phyloP scores from a whole-genome alignment of 805 yeast genomes.

The Starmerella vaccinii region DNA sequence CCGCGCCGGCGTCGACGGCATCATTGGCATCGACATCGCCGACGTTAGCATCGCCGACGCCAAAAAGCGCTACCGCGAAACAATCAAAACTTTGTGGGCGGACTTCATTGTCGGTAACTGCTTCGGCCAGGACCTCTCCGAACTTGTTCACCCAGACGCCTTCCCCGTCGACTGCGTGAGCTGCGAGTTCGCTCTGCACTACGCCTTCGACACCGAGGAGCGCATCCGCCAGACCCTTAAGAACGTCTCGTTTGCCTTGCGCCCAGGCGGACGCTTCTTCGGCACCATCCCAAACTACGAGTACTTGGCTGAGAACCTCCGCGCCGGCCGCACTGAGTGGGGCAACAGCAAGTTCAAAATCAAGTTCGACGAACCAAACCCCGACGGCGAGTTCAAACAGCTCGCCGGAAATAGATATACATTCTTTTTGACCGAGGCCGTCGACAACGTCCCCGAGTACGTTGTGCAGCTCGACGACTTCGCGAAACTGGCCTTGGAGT shows the following conservation, averaged over 20 bases:
- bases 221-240: constrained; percentile 62
- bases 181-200: constrained; percentile 87
- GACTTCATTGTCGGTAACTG: constrained; percentile 90
- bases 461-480: constrained; percentile 90
- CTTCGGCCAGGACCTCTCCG: constrained; percentile 59
- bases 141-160: constrained; percentile 58
- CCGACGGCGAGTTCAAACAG: constrained; percentile 16
- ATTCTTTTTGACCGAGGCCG: constrained; percentile 81
- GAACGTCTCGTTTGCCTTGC: constrained; percentile 66
- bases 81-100: constrained; percentile 50
- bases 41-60: constrained; percentile 84
- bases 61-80: constrained; percentile 54
- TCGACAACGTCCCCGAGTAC: constrained; percentile 91
- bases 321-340: constrained; percentile 51
- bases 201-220: constrained; percentile 80
- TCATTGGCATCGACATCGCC: constrained; percentile 85
- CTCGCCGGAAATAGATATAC: constrained; percentile 76
- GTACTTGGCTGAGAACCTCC: constrained; percentile 48
- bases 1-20: constrained; percentile 58
- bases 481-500: constrained; percentile 73
- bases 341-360: constrained; percentile 81
- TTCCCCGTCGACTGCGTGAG: constrained; percentile 84
- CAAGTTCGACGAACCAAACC: constrained; percentile 56
- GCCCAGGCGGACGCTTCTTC: constrained; percentile 75
- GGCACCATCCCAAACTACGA: constrained; percentile 90